phyloP scores from a whole-genome alignment of 805 yeast genomes.

The Yamadazyma olivae region DNA sequence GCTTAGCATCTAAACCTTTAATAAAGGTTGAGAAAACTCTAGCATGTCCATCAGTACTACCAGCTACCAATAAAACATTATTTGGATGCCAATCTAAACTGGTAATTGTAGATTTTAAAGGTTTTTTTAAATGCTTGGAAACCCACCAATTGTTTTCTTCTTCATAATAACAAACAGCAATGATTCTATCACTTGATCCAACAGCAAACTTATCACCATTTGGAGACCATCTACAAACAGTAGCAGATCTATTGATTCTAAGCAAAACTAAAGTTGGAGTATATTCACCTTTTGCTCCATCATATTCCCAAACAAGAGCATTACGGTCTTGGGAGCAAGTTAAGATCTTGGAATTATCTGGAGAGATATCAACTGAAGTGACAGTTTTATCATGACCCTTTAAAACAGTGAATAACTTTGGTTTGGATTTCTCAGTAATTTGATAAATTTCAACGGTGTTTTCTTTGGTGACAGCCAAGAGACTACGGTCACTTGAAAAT shows the following conservation, averaged over 20 bases:
- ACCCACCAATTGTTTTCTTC: constrained; percentile 99
- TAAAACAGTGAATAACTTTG: constrained; percentile 62
- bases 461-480: constrained; percentile 80
- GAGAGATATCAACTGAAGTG: constrained; percentile 89
- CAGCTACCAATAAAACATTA: constrained; percentile 80
- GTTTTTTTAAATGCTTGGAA: constrained; percentile 93
- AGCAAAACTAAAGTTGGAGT: constrained; percentile 90
- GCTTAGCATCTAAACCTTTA: constrained; percentile 84
- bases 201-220: constrained; percentile 95
- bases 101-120: constrained; percentile 84
- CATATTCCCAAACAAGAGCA: constrained; percentile 90
- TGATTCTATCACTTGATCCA: constrained; percentile 90
- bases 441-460: constrained; percentile 72
- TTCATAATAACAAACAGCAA: constrained; percentile 95
- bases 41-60: constrained; percentile 55
- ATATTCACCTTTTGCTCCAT: constrained; percentile 52
- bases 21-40: constrained; percentile 57
- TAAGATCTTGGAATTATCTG: constrained; percentile 77
- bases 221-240: constrained; percentile 93
- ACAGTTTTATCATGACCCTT: constrained; percentile 89
- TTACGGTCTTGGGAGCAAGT: constrained; percentile 98
- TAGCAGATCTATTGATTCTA: constrained; percentile 94
- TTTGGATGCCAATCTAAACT: constrained; percentile 92
- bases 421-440: constrained; percentile 45
- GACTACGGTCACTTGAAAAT: constrained; percentile 61